Evolutionary conservation across 148 eudicot genomes (phyloP), one percentile per base, ranked within the genome.

Genomic region (Vaccinium myrtillus): DNA sequence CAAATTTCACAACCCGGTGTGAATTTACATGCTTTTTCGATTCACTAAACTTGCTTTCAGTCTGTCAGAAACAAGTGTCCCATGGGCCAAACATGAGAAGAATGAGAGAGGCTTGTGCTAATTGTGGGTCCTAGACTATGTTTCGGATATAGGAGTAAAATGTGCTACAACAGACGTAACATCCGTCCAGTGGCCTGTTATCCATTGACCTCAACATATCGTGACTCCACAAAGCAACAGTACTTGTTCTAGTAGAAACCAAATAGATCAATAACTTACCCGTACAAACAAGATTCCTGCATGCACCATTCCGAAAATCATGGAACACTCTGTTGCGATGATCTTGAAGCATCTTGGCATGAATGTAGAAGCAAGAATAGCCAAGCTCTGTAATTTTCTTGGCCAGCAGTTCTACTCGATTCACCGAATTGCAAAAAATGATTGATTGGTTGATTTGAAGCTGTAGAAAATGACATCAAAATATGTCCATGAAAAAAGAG

Each of bases 391-490:
- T 95, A 46, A 94, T 95, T 87, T 94, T 94, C 91, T 95, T 94
- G 48, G 98, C 98, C 51, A 95, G 91, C 81, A 94, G 87, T 90
- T 95, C 98, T 70, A 95, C 98, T 67, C 96, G 96, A 79, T 93
- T 94, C 77, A 94, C 98, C 84, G 98, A 95, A 82, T 95, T 94
- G 91, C 98, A 95, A 84, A 95, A 95, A 74, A 95, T 95, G 30
- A 95, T 95, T 23, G 98, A 95, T 87, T 95, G 98, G 88, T 95
- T 95, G 81, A 95, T 94, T 93, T 95, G 98, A 46, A 95, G 93
- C 98, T 95, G 96, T 25, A 93, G 83, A 88, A 2, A 79, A 67
- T 43, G 46, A 43, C 25, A 77, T 16, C 39, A 71, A 71, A 50
- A 48, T 3, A 81, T 39, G 67, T 65, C 77, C 63, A 76, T 7